These are phyloP conservation scores for Aspergillus phoenicis DNA, from an alignment of 2,329 filamentous ascomycete genomes.

Conservation along the genomic window DNA sequence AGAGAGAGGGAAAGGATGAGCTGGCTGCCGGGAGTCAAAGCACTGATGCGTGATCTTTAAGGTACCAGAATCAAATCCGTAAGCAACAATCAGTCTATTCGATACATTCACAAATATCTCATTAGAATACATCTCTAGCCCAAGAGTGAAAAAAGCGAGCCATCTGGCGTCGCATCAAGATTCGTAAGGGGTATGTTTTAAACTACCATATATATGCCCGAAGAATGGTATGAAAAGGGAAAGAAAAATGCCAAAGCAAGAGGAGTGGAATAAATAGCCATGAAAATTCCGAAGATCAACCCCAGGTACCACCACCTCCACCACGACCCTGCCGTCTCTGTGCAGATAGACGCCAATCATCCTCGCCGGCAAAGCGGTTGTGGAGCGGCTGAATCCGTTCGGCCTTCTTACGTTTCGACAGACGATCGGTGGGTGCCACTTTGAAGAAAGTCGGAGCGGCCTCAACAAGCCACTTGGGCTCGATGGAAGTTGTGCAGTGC, in stretches of 20 bases:
- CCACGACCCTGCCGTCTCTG: conserved; percentile 83
- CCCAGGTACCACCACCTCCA: conserved; percentile 93
- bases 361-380: conserved; percentile 87
- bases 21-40: too few relatives aligned
- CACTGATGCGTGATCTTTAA: too few relatives aligned
- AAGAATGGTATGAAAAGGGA: background rate
- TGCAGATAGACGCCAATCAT: conserved; percentile 91
- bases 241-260: background rate
- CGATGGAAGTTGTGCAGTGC: conserved; percentile 89
- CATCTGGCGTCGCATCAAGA: background rate
- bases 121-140: conserved; percentile 4
- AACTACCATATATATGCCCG: conserved; percentile 9
- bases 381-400: conserved; percentile 95
- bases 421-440: conserved; percentile 80
- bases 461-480: conserved; percentile 91
- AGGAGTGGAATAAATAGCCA: conserved; percentile 3
- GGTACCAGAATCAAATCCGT: background rate
- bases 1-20: background rate
- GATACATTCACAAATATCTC: background rate
- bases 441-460: conserved; percentile 99
- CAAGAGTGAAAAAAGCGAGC: background rate
- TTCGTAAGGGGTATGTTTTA: conserved; percentile 15
- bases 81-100: background rate
- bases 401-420: conserved; percentile 90
- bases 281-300: conserved; percentile 33